These are phyloP conservation scores for Phytophthora pistaciae DNA, from an alignment of 352 stramenopile genomes.

Conservation along the genomic window DNA sequence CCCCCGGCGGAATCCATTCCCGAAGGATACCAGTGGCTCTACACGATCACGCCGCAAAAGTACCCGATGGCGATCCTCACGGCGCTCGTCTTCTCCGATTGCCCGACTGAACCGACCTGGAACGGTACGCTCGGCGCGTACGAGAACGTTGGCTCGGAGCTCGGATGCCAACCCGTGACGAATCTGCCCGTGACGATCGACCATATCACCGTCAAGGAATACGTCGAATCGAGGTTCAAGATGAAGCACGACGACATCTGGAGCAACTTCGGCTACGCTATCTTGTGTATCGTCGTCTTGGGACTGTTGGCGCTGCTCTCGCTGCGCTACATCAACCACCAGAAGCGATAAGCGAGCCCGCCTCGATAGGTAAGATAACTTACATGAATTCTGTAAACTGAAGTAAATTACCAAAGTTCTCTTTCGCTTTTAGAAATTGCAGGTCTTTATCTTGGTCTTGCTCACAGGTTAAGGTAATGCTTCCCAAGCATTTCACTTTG, in stretches of 20 bases:
- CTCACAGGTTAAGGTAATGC: too few species aligned
- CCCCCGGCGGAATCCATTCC: conserved; percentile 21
- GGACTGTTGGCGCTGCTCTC: conserved; percentile 36
- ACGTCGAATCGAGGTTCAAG: conserved; percentile 28
- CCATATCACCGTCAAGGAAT: conserved; percentile 35
- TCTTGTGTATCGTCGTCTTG: conserved; percentile 35
- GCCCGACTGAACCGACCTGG: conserved; percentile 28
- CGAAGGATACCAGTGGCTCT: too few species aligned
- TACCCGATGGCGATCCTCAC: conserved; percentile 31
- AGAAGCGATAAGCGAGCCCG: conserved; percentile 35
- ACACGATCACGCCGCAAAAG: too few species aligned
- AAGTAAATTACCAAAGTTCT: neutral
- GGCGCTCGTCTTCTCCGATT: conserved; percentile 36
- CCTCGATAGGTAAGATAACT: neutral
- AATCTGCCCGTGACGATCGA: conserved; percentile 21
- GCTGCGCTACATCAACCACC: conserved; percentile 48
- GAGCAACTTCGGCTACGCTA: conserved; percentile 29
- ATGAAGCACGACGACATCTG: conserved; percentile 38
- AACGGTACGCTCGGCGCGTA: conserved; percentile 17
- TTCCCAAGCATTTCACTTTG: too few species aligned
- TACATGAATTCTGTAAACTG: neutral
- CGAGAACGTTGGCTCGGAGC: too few species aligned
- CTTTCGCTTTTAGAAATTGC: neutral
- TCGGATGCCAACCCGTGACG: conserved; percentile 27
- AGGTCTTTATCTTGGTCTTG: too few species aligned